Evolutionary conservation across 805 yeast genomes (phyloP).

Genomic region (Jamesozyma gamospora): DNA sequence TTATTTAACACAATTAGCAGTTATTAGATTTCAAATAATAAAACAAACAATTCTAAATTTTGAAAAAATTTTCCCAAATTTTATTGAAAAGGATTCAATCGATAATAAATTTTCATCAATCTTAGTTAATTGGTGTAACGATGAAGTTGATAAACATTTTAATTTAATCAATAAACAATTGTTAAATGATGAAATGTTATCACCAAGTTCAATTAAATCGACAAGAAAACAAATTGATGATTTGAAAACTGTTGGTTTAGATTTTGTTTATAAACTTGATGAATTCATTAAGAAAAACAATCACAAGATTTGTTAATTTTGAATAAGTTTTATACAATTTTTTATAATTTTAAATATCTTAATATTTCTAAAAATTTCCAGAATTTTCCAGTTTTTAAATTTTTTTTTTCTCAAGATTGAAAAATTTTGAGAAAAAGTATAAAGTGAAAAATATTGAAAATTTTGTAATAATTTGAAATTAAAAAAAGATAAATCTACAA

Average conservation of each 20-base stretch:
- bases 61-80: conserved; percentile 38
- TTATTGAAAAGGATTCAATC: conserved; percentile 4
- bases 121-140: conserved; percentile 69
- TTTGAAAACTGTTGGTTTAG: conserved; percentile 58
- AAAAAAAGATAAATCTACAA: conserved; percentile 3
- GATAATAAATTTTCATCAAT: conserved; percentile 38
- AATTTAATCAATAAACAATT: conserved; percentile 56
- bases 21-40: conserved; percentile 51
- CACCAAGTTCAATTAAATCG: conserved; percentile 46
- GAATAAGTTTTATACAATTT: no score
- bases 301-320: conserved; percentile 5
- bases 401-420: no score
- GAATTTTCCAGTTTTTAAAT: not conserved
- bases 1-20: conserved; percentile 52
- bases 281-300: conserved; percentile 24
- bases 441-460: no score
- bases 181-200: conserved; percentile 46
- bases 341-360: no score
- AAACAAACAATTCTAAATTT: conserved; percentile 48
- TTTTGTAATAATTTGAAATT: no score
- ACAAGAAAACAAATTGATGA: conserved; percentile 50
- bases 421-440: no score
- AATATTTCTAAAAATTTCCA: conserved; percentile 3
- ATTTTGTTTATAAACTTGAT: conserved; percentile 60
- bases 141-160: conserved; percentile 51